A percentile compares a stretch with the other conserved stretches of the same genome.
These are phyloP conservation scores for Carex pumila DNA, from an alignment of 176 grass and related monocot species.

Conservation along the genomic window DNA sequence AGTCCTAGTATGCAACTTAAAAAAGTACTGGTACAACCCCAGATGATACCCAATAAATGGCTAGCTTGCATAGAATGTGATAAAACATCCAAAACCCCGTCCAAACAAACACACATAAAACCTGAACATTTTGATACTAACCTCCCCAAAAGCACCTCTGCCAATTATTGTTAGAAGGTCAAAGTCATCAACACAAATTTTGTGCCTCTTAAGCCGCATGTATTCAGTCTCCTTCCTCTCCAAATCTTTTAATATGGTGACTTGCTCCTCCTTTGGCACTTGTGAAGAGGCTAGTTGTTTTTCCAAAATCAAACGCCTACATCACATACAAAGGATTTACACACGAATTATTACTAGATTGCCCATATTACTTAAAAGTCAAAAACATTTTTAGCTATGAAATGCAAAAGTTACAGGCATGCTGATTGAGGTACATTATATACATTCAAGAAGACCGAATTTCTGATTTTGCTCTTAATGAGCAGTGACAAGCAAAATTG, in stretches of 20 bases:
- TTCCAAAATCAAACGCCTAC: constrained; percentile 87
- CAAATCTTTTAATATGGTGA: constrained; percentile 86
- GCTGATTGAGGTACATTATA: background rate
- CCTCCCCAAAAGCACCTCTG: constrained; percentile 99
- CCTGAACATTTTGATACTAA: constrained; percentile 19
- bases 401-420: background rate
- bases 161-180: constrained; percentile 97
- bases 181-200: constrained; percentile 99
- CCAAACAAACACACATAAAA: background rate
- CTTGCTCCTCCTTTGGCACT: constrained; percentile 91
- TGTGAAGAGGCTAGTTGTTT: constrained; percentile 71
- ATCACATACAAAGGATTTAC: constrained; percentile 28
- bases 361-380: background rate
- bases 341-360: background rate
- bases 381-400: background rate
- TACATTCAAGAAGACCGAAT: background rate
- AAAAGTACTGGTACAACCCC: constrained; percentile 12
- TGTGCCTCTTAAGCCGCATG: constrained; percentile 97
- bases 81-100: background rate
- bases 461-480: background rate
- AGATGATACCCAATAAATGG: constrained; percentile 12
- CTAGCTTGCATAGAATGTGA: background rate
- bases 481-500: background rate
- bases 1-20: constrained; percentile 3
- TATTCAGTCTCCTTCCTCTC: constrained; percentile 99